A percentile compares a stretch with the other conserved stretches of the same genome.
Evolutionary conservation across 192 early-diverging fungal species (phyloP).

Genomic region (Nowakowskiella sp.): DNA sequence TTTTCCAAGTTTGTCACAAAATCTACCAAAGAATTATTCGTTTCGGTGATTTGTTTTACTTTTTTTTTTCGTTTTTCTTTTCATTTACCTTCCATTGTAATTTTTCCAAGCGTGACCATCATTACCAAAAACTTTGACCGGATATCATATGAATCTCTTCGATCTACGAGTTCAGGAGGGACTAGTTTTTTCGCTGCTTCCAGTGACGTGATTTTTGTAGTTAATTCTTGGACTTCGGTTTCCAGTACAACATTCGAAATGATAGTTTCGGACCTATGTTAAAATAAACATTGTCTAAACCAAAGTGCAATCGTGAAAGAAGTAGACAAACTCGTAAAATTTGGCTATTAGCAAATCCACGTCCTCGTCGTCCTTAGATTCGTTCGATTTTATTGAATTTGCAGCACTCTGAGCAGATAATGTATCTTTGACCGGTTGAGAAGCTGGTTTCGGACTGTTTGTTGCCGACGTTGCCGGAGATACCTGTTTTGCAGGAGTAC

Average conservation of each 20-base stretch:
- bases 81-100: constrained; percentile 55
- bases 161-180: constrained; percentile 57
- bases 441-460: neutral
- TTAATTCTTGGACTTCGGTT: constrained; percentile 43
- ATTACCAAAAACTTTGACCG: constrained; percentile 67
- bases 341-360: constrained; percentile 38
- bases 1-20: constrained; percentile 54
- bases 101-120: constrained; percentile 57
- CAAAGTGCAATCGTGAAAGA: neutral
- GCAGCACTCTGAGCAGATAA: constrained; percentile 6
- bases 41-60: neutral
- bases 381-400: constrained; percentile 16
- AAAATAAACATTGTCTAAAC: neutral
- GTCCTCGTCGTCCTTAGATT: constrained; percentile 46
- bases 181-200: constrained; percentile 32
- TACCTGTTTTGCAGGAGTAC: constrained; percentile 6
- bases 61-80: neutral
- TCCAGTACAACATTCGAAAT: constrained; percentile 71
- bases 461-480: constrained; percentile 1
- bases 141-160: constrained; percentile 58
- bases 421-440: neutral
- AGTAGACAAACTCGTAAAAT: neutral
- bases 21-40: too few relatives aligned
- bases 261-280: constrained; percentile 56
- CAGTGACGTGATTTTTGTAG: constrained; percentile 36